Percentiles rank a stretch among this genome's conserved stretches.
Evolutionary conservation across 768 basidiomycete species (phyloP).

Genomic region (Hygrophorus pudorinus): DNA sequence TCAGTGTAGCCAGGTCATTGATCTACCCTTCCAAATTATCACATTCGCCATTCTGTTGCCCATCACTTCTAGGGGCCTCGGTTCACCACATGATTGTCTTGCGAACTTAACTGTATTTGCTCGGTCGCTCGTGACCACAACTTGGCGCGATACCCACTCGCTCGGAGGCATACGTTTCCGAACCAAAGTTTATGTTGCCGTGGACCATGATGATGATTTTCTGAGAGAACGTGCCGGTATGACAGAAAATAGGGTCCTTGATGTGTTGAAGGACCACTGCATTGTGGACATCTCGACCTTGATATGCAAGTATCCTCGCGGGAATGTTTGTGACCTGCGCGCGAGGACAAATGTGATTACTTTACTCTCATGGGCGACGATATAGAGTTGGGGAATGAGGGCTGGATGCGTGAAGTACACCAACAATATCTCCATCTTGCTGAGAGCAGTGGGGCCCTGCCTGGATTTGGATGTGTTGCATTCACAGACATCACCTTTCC

Average conservation of each 20-base stretch:
- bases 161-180: conserved; percentile 22
- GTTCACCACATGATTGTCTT: conserved; percentile 28
- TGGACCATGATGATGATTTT: conserved; percentile 39
- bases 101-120: conserved; percentile 32
- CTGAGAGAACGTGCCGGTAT: conserved; percentile 15
- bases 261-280: conserved; percentile 26
- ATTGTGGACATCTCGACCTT: conserved; percentile 26
- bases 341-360: conserved; percentile 38
- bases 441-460: conserved; percentile 18
- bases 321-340: conserved; percentile 47
- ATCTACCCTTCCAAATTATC: conserved; percentile 23
- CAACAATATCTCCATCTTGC: conserved; percentile 28
- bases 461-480: conserved; percentile 47
- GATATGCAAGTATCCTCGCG: conserved; percentile 29
- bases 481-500: conserved; percentile 47
- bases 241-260: conserved; percentile 25
- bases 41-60: conserved; percentile 48
- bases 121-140: conserved; percentile 33
- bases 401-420: conserved; percentile 40
- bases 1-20: conserved; percentile 27
- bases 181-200: conserved; percentile 39
- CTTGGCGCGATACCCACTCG: conserved; percentile 29
- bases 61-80: conserved; percentile 40
- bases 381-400: conserved; percentile 36
- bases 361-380: conserved; percentile 48